Percentiles rank a stretch among this genome's conserved stretches.
Conservation (phyloP, 1,284 basidiomycete genomes). For the Microbotryomycetes sp. region DNA sequence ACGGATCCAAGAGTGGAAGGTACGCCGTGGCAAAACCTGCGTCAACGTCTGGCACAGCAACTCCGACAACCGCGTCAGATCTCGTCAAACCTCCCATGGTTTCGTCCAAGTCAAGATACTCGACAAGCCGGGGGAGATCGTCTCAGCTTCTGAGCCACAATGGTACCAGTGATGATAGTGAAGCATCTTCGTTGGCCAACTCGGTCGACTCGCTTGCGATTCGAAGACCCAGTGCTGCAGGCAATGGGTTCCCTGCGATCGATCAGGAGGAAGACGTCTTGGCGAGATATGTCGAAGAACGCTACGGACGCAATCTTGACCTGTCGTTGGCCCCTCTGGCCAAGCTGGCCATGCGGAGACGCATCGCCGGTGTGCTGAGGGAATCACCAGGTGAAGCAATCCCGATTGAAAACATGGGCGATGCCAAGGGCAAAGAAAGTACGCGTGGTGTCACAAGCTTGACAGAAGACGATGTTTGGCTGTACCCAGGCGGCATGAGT, state of each 20-base stretch:
- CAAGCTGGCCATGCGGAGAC: slow-evolving; percentile 75
- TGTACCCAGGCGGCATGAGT: slow-evolving; percentile 83
- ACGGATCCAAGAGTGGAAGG: slow-evolving; percentile 15
- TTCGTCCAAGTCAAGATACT: slow-evolving; percentile 17
- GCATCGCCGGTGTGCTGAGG: slow-evolving; percentile 76
- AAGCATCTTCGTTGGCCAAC: slow-evolving; percentile 21
- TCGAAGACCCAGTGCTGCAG: neutral
- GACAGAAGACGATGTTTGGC: slow-evolving; percentile 77
- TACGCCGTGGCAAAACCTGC: slow-evolving; percentile 11
- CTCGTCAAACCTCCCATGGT: slow-evolving; percentile 3
- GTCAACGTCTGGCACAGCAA: slow-evolving; percentile 6
- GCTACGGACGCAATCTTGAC: slow-evolving; percentile 89
- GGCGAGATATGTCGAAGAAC: slow-evolving; percentile 70
- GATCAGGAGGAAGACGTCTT: slow-evolving; percentile 47
- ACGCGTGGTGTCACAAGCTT: slow-evolving; percentile 47
- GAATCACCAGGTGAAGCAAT: slow-evolving; percentile 33
- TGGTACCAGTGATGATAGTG: slow-evolving; percentile 5
- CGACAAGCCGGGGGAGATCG: slow-evolving; percentile 8
- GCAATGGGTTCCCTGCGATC: slow-evolving; percentile 5
- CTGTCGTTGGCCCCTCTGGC: slow-evolving; percentile 64
- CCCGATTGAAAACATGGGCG: slow-evolving; percentile 45
- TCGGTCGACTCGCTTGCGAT: slow-evolving; percentile 8
- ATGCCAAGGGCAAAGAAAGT: slow-evolving; percentile 48
- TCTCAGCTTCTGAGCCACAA: neutral
- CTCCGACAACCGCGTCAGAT: neutral